Evolutionary conservation across 2,329 filamentous ascomycete species (phyloP).

Genomic region (Ophiostoma montium): DNA sequence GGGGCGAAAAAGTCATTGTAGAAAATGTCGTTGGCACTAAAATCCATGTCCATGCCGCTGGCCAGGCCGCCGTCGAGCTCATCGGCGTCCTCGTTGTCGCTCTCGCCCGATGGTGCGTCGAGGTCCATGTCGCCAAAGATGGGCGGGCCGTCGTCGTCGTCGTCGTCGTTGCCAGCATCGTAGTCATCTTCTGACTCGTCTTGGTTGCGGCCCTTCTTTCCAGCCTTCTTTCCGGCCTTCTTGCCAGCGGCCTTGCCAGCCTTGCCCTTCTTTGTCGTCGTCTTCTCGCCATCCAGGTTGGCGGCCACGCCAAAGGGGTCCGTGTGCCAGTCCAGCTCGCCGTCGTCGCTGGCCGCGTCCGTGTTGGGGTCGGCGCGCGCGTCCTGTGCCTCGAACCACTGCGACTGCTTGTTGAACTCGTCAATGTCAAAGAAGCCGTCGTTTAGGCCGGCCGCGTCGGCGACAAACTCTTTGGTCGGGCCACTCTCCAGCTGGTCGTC

Average conservation of each 20-base stretch:
- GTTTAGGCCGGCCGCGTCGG: conserved; percentile 76
- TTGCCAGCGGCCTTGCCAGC: not conserved
- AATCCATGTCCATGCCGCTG: conserved; percentile 16
- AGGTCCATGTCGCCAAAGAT: conserved; percentile 72
- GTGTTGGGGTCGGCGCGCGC: conserved; percentile 60
- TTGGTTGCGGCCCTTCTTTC: conserved; percentile 5
- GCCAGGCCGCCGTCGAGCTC: conserved; percentile 35
- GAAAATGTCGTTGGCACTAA: conserved; percentile 76
- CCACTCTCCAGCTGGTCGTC: conserved; percentile 33
- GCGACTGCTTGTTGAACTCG: conserved; percentile 88
- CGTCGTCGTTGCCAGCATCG: conserved; percentile 28
- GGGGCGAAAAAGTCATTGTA: conserved; percentile 92
- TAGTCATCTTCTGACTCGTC: conserved; percentile 12
- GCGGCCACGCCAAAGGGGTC: conserved; percentile 45
- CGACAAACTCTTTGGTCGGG: conserved; percentile 40
- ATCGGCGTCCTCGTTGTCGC: conserved; percentile 41
- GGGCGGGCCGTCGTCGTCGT: conserved; percentile 62
- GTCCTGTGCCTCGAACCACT: conserved; percentile 80
- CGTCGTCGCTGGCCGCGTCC: conserved; percentile 63
- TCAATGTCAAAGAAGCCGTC: conserved; percentile 98
- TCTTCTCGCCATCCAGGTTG: conserved; percentile 13
- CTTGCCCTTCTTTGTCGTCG: conserved; percentile 15
- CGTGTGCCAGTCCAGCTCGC: conserved; percentile 66
- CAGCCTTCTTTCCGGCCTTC: not conserved
- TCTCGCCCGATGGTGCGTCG: conserved; percentile 55